Percentiles rank a stretch among this genome's conserved stretches.
These are phyloP conservation scores for Penstemon eatonii DNA, from an alignment of 257 asterid genomes.

Conservation along the genomic window DNA sequence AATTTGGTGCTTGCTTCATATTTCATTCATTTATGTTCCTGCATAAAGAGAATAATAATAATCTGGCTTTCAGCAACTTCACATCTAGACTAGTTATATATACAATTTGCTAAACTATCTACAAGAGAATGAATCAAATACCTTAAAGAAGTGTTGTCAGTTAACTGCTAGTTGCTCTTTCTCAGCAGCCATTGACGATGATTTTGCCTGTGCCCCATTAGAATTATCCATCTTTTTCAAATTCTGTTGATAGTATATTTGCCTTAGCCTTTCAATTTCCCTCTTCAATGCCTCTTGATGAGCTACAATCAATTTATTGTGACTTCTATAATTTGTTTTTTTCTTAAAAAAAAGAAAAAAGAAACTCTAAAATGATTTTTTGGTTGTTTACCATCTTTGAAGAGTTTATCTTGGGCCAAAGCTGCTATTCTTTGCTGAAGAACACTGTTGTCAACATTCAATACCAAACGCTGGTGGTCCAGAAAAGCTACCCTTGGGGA, in stretches of 20 bases:
- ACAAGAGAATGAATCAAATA: not conserved
- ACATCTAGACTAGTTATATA: too few relatives aligned
- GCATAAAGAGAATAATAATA: not conserved
- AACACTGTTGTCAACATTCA: constrained; percentile 83
- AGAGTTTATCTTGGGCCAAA: constrained; percentile 86
- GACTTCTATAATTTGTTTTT: too few relatives aligned
- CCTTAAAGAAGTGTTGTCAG: constrained; percentile 32
- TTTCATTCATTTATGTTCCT: constrained; percentile 33
- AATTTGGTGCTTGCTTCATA: constrained; percentile 29
- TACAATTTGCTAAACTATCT: not conserved
- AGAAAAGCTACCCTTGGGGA: constrained; percentile 92
- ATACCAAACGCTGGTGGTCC: constrained; percentile 90
- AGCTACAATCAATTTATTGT: constrained; percentile 35
- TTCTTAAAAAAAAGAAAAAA: too few relatives aligned
- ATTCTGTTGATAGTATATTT: constrained; percentile 66
- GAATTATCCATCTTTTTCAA: constrained; percentile 65
- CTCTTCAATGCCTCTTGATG: constrained; percentile 96
- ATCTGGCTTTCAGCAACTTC: too few relatives aligned
- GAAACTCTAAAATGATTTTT: not conserved
- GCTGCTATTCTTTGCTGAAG: constrained; percentile 97
- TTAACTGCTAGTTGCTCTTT: constrained; percentile 64
- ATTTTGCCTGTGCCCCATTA: constrained; percentile 31
- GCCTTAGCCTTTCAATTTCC: constrained; percentile 91
- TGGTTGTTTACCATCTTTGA: constrained; percentile 65
- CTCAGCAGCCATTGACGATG: constrained; percentile 48